Conservation (phyloP, 2,329 filamentous ascomycete genomes). For the Colletotrichum theobromicola region DNA sequence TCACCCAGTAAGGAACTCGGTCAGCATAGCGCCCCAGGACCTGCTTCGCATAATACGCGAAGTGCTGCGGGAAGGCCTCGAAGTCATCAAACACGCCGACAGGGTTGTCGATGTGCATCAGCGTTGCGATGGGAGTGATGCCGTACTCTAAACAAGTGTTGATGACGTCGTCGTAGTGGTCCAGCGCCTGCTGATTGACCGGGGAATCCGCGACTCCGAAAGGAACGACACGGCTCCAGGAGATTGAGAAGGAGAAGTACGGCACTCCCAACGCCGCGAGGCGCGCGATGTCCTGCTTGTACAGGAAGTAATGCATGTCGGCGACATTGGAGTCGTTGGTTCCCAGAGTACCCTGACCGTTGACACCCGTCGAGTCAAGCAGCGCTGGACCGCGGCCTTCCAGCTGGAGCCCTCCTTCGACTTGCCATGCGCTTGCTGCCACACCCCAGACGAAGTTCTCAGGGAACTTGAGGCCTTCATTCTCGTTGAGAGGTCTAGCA, state of each 20-base stretch:
- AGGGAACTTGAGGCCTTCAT: conserved; percentile 57
- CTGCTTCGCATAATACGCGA: conserved; percentile 58
- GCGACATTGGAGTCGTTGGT: conserved; percentile 38
- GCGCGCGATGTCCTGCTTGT: conserved; percentile 61
- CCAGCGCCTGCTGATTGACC: conserved; percentile 54
- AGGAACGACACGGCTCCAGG: conserved; percentile 58
- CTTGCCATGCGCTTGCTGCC: conserved; percentile 48
- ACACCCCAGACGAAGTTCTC: conserved; percentile 54
- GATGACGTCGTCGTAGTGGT: conserved; percentile 61
- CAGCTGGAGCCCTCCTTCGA: conserved; percentile 50
- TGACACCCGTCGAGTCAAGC: conserved; percentile 43
- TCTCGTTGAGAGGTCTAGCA: conserved; percentile 57
- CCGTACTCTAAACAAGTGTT: conserved; percentile 53
- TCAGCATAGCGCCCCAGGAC: conserved; percentile 56
- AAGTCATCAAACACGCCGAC: conserved; percentile 37
- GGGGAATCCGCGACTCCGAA: conserved; percentile 55
- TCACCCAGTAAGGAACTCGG: conserved; percentile 56
- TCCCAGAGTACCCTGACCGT: conserved; percentile 15
- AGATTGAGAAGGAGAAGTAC: conserved; percentile 57
- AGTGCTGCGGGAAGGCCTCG: conserved; percentile 45
- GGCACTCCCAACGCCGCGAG: conserved; percentile 56
- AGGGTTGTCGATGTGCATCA: conserved; percentile 51
- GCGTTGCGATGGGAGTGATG: conserved; percentile 51
- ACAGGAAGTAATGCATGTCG: conserved; percentile 59
- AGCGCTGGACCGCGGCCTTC: conserved; percentile 48